A percentile compares a stretch with the other conserved stretches of the same genome.
Evolutionary conservation across 31 red algal species (phyloP).

Genomic region (Porphyra umbilicalis): DNA sequence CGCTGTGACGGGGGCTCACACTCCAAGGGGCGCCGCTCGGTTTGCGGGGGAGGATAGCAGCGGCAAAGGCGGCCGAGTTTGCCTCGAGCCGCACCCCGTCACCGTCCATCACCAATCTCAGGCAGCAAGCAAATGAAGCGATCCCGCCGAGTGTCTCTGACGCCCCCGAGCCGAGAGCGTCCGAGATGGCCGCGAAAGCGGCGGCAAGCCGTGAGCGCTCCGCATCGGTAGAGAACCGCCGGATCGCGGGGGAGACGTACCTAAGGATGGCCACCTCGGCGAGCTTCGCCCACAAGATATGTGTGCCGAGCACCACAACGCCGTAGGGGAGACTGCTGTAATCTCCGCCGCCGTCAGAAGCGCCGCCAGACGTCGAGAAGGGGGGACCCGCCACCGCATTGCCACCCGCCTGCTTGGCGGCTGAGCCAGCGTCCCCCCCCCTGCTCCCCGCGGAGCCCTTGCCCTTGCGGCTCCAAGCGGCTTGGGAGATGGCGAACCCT

Average conservation of each 20-base stretch:
- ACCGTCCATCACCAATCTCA: slow-evolving; percentile 3
- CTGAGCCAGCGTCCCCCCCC: too few relatives aligned
- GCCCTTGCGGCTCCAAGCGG: background rate
- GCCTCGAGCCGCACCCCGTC: slow-evolving; percentile 12
- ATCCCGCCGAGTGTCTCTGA: slow-evolving; percentile 1
- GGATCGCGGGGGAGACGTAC: background rate
- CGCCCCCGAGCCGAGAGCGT: background rate
- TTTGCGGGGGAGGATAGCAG: background rate
- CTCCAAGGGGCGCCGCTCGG: background rate
- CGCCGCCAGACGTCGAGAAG: too few relatives aligned
- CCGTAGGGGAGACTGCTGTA: too few relatives aligned
- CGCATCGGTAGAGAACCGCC: background rate
- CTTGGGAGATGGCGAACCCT: background rate
- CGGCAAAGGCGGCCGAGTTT: background rate
- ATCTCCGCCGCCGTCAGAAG: background rate
- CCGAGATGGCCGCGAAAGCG: background rate
- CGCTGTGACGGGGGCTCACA: background rate
- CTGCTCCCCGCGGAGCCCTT: too few relatives aligned
- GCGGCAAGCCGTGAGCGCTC: background rate
- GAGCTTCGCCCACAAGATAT: background rate
- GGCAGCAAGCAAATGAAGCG: slow-evolving; percentile 6
- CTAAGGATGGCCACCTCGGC: background rate
- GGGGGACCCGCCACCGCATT: too few relatives aligned
- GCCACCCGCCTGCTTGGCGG: too few relatives aligned
- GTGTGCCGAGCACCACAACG: background rate